Conservation (phyloP, 106 monocot genomes). For the Narthecium ossifragum region DNA sequence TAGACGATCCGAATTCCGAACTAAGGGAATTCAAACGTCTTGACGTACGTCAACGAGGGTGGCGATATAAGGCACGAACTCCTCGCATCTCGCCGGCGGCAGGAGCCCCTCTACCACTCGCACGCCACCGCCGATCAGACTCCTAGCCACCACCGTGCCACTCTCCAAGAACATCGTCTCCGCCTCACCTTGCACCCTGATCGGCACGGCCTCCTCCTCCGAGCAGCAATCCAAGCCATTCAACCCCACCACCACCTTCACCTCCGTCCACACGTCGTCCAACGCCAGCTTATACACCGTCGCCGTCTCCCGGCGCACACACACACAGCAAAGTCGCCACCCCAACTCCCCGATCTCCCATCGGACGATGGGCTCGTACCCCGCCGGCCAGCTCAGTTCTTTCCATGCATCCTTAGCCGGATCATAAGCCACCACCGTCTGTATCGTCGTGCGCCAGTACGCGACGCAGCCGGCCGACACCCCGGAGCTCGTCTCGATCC, state of each 20-base stretch:
- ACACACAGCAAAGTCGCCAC: slow-evolving; percentile 5
- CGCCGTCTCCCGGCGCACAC: not conserved
- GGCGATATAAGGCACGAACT: slow-evolving; percentile 15
- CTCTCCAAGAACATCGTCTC: slow-evolving; percentile 9
- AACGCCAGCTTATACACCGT: not conserved
- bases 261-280: not conserved
- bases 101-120: not conserved
- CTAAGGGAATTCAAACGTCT: too few species aligned
- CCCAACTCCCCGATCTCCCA: slow-evolving; percentile 37
- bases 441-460: slow-evolving; percentile 38
- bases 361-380: not conserved
- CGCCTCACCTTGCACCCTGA: slow-evolving; percentile 6
- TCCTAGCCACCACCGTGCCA: not conserved
- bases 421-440: slow-evolving; percentile 14
- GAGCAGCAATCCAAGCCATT: not conserved
- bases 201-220: not conserved
- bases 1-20: too few species aligned
- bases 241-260: not conserved
- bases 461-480: slow-evolving; percentile 17
- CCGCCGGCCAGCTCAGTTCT: not conserved
- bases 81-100: not conserved
- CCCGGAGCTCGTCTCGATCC: slow-evolving; percentile 18
- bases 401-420: slow-evolving; percentile 2
- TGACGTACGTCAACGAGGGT: too few species aligned
- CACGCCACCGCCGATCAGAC: not conserved